These are phyloP conservation scores for Globisporangium apiculatum DNA, from an alignment of 352 stramenopile genomes.

Conservation along the genomic window DNA sequence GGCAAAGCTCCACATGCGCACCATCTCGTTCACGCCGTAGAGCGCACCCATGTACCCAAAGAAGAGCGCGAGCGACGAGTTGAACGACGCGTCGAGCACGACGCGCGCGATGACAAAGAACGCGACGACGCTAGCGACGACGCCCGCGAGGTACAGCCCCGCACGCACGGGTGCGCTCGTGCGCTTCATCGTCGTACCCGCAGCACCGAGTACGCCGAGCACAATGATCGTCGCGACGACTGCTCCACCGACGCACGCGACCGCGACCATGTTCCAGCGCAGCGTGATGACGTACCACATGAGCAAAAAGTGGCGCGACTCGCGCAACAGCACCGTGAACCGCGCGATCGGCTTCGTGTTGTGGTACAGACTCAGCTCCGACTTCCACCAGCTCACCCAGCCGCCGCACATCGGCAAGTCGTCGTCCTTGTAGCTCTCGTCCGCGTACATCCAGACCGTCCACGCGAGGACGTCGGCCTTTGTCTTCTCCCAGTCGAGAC, in stretches of 20 bases:
- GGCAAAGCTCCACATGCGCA: constrained; percentile 63
- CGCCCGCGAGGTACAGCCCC: constrained; percentile 28
- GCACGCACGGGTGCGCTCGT: constrained; percentile 36
- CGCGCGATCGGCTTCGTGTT: constrained; percentile 63
- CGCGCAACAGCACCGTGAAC: constrained; percentile 58
- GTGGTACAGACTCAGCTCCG: constrained; percentile 52
- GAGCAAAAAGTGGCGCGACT: constrained; percentile 66
- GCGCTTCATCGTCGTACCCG: constrained; percentile 41
- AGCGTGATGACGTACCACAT: constrained; percentile 71
- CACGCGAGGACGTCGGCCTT: constrained; percentile 60
- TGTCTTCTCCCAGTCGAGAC: constrained; percentile 67
- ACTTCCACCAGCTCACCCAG: constrained; percentile 75
- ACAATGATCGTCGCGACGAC: constrained; percentile 43
- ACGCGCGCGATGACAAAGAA: constrained; percentile 51
- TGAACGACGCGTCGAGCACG: constrained; percentile 29
- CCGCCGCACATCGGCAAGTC: constrained; percentile 55
- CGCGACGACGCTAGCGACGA: constrained; percentile 20
- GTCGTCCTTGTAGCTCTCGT: constrained; percentile 54
- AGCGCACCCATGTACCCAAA: constrained; percentile 55
- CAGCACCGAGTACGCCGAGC: constrained; percentile 31
- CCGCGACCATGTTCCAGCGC: constrained; percentile 35
- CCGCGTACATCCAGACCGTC: constrained; percentile 66
- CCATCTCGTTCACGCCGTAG: constrained; percentile 71
- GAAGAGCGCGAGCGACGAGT: constrained; percentile 44
- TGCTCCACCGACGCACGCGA: constrained; percentile 37